Evolutionary conservation across 1,284 basidiomycete genomes (phyloP).

Genomic region (Trametes sp.): DNA sequence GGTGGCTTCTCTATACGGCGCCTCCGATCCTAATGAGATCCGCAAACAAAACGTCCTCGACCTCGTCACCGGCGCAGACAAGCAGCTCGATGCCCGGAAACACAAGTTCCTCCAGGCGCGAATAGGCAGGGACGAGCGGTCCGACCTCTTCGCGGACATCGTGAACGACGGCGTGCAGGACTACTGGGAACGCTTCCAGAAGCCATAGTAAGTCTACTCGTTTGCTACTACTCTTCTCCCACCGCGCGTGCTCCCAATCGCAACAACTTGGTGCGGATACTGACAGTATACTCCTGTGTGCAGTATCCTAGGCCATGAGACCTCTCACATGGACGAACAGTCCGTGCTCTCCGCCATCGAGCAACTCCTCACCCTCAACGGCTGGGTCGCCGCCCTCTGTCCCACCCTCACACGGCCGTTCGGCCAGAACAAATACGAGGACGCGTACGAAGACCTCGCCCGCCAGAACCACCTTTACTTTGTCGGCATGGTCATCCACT

Average conservation of each 20-base stretch:
- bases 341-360: conserved; percentile 88
- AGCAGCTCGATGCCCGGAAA: conserved; percentile 84
- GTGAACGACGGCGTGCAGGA: conserved; percentile 82
- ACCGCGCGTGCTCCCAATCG: too few relatives aligned
- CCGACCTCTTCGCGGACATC: conserved; percentile 80
- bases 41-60: conserved; percentile 86
- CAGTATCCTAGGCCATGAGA: conserved; percentile 83
- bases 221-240: too few relatives aligned
- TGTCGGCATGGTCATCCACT: conserved; percentile 92
- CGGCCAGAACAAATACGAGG: conserved; percentile 84
- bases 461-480: conserved; percentile 88
- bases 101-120: conserved; percentile 88
- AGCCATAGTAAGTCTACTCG: conserved; percentile 73
- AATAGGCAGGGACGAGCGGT: conserved; percentile 82
- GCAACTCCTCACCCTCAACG: conserved; percentile 89
- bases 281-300: neutral
- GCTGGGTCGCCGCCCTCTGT: conserved; percentile 98
- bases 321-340: conserved; percentile 87
- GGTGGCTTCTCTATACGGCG: conserved; percentile 38
- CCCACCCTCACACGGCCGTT: conserved; percentile 91
- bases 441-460: conserved; percentile 88
- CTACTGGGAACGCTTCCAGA: conserved; percentile 91
- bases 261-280: too few relatives aligned
- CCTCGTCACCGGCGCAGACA: conserved; percentile 83
- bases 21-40: conserved; percentile 60